These are phyloP conservation scores for Aspergillus pseudonomiae DNA, from an alignment of 2,329 filamentous ascomycete species.

Conservation along the genomic window DNA sequence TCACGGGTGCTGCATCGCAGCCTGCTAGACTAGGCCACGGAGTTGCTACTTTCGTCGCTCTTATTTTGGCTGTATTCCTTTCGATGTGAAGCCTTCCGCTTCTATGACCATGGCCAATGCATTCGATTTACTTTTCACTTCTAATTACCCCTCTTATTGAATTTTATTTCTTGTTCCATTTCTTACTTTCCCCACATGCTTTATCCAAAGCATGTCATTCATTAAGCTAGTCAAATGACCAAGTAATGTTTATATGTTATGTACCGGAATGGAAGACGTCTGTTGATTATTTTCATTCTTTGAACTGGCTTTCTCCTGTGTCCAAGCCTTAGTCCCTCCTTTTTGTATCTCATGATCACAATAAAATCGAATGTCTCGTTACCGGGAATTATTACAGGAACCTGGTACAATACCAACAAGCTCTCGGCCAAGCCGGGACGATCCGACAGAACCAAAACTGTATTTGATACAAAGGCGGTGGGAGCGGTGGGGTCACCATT, in stretches of 20 bases:
- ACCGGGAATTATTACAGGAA: not conserved
- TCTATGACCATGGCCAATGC: not conserved
- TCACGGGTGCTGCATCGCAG: conserved; percentile 24
- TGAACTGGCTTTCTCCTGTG: no score
- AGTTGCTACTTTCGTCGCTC: conserved; percentile 8
- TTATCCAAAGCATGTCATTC: not conserved
- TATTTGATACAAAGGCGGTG: conserved; percentile 1
- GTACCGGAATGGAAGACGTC: not conserved
- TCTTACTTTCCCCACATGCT: not conserved
- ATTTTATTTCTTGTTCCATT: not conserved
- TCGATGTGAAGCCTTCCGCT: conserved; percentile 17
- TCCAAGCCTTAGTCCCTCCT: no score
- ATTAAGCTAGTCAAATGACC: not conserved
- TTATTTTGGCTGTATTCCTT: conserved; percentile 18
- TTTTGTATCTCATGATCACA: no score
- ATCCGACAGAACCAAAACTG: conserved; percentile 15
- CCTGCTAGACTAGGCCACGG: conserved; percentile 15
- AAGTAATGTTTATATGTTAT: not conserved
- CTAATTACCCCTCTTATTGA: not conserved
- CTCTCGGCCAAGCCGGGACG: conserved; percentile 28
- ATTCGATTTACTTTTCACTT: not conserved
- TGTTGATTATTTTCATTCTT: not conserved
- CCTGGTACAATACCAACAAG: conserved; percentile 9
- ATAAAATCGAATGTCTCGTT: not conserved
- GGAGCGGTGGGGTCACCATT: not conserved